Base-by-base conservation (phyloP, 202 grass and related monocot species). In the Zoysia matrella region DNA sequence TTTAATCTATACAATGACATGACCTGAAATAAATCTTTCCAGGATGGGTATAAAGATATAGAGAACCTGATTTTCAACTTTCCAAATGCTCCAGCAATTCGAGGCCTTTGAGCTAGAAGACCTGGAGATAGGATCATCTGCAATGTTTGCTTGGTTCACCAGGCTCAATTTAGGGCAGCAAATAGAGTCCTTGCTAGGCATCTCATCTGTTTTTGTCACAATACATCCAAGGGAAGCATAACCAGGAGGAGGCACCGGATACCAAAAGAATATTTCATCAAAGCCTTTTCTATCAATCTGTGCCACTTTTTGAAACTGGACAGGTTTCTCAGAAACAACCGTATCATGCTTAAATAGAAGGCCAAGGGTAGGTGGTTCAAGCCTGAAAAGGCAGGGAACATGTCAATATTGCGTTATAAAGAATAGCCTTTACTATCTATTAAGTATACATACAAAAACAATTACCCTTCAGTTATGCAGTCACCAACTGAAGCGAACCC, bases 41-140 rank as follows among this genome's bases (percentile, higher is more conserved):
- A 47, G 3, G 73, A 80, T 70, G 61, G 46, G 49, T 60, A 7
- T 63, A 74, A 69, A 63, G 45, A 66, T 63, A 82, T 36, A 5
- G 22, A 61, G 73, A 57, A 95, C 95, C 95, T 98, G 92, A 82
- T 98, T 98, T 85, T 93, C 89, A 80, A 98, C 78, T 95, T 91
- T 98, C 95, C 95, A 98, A 78, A 98, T 95, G 80, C 95, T 95
- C 95, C 95, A 98, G 83, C 88, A 95, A 71, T 82, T 89, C 54
- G 95, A 83, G 70, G 90, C 92, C 74, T 93, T 98, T 10, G 80
- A 83, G 67, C 75, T 91, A 80, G 95, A 90, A 40, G 95, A 98
- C 82, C 78, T 91, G 58, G 90, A 91, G 44, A 98, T 93, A 52
- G 95, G 92, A 61, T 93, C 92, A 51, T 81, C 87, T 83, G 85